phyloP scores from a whole-genome alignment of 2,329 filamentous ascomycete genomes.

The Sporothrix mexicana region DNA sequence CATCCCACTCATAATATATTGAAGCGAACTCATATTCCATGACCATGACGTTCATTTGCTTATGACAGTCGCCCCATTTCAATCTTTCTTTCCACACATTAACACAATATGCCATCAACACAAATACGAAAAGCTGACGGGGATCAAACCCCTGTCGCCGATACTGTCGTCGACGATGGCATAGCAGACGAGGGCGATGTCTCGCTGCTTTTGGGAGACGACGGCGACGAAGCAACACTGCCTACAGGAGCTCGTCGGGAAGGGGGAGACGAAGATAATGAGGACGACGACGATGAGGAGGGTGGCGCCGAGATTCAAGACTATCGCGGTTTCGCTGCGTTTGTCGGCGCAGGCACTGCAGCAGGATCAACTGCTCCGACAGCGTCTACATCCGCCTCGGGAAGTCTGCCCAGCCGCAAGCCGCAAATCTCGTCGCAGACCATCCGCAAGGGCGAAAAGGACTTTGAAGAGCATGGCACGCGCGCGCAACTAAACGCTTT shows the following conservation, averaged over 20 bases:
- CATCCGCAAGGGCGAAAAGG: constrained; percentile 92
- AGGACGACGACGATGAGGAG: constrained; percentile 38
- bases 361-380: background rate
- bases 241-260: background rate
- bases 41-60: background rate
- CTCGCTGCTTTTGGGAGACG: constrained; percentile 32
- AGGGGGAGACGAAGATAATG: constrained; percentile 37
- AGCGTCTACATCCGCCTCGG: background rate
- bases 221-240: constrained; percentile 10
- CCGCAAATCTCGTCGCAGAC: constrained; percentile 63
- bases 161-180: background rate
- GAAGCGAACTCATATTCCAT: background rate
- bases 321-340: constrained; percentile 72
- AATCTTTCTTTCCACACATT: too few species aligned
- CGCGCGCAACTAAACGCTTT: constrained; percentile 78
- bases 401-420: constrained; percentile 46
- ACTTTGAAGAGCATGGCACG: constrained; percentile 94
- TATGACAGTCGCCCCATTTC: background rate
- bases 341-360: constrained; percentile 39
- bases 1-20: background rate
- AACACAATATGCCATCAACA: background rate
- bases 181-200: background rate
- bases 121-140: background rate
- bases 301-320: constrained; percentile 70
- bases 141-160: background rate